Base-by-base conservation (phyloP, 306 rosid genomes). In the Glycine latifolia region DNA sequence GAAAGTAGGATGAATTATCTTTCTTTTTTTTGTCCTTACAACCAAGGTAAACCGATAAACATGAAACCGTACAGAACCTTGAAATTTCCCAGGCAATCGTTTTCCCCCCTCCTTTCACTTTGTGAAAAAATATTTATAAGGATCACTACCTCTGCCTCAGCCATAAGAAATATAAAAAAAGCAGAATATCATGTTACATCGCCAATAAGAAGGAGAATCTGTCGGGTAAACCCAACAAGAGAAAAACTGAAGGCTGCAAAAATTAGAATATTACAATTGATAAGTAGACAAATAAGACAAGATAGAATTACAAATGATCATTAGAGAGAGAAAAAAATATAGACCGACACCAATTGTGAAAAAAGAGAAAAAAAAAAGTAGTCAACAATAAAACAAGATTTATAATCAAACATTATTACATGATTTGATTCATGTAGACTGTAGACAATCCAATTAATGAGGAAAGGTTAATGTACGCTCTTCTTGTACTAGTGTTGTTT, bases 141-240 rank as follows among this genome's bases (percentile, higher is more conserved):
- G 44, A 75, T 59, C 56, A 44, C 46, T 20, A 4, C 20, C 79
- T 46, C 41, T 20, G 13, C 31, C 79, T 56, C 58, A 53, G 20
- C 54, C 17, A 3, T 10, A 37, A 39, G 37, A 14, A 71, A 17
- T 8, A 55, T 9, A 53, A 39, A 39, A 1, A 43, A 43, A 49
- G 12, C 6, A 58, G 13, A 58, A 5, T 1, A 71, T 12, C 7
- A 12, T 5, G 17, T 13, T 62, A 12, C 17, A 33, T 12, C 3
- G 46, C 12, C 4, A 63, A 6, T 35, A 11, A 33, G 7, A 33
- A 63, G 47, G 9, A 43, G 47, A 43, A 43, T 43, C 47, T 7
- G 47, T 43, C 7, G 2, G 9, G 47, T 10, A 20, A 59, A 7
- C 20, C 14, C 71, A 43, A 43, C 44, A 48, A 70, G 12, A 70